These are phyloP conservation scores for Hondaea fermentalgiana DNA, from an alignment of 108 stramenopile species.

Conservation along the genomic window DNA sequence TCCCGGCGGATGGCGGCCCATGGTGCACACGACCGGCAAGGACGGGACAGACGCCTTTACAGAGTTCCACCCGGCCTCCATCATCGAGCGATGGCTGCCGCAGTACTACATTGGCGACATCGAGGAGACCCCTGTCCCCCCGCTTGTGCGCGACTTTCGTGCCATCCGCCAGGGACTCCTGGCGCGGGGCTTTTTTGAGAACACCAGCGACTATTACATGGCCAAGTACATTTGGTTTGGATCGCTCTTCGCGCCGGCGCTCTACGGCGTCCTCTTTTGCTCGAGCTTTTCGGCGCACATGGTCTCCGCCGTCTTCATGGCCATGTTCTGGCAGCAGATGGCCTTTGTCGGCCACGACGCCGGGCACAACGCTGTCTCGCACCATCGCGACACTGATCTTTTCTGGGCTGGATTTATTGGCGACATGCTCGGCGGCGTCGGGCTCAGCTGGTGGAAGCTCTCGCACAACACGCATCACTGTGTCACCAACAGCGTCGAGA, in stretches of 20 bases:
- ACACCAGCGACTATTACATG: conserved; percentile 31
- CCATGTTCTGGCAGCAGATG: conserved; percentile 76
- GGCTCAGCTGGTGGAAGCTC: conserved; percentile 81
- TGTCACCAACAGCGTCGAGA: conserved; percentile 68
- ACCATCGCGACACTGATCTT: conserved; percentile 52
- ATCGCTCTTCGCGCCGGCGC: conserved; percentile 1
- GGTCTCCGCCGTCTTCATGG: conserved; percentile 39
- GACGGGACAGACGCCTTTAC: conserved; percentile 64
- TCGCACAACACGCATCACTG: conserved; percentile 82
- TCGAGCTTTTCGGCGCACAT: conserved; percentile 15
- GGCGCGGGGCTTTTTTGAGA: conserved; percentile 36
- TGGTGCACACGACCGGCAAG: conserved; percentile 56
- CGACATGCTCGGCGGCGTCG: conserved; percentile 62
- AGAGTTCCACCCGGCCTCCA: conserved; percentile 55
- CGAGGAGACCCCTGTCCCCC: conserved; percentile 31
- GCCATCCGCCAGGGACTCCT: conserved; percentile 43
- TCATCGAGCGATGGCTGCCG: conserved; percentile 46
- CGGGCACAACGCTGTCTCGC: conserved; percentile 67
- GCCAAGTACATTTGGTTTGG: conserved; percentile 19
- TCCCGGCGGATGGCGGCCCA: conserved; percentile 62
- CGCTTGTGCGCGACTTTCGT: conserved; percentile 52
- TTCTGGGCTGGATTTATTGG: conserved; percentile 46
- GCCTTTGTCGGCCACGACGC: conserved; percentile 80
- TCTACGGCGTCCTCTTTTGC: neutral
- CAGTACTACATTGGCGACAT: conserved; percentile 53